phyloP scores from a whole-genome alignment of 768 basidiomycete genomes.

The Hygrocybe coccinea region DNA sequence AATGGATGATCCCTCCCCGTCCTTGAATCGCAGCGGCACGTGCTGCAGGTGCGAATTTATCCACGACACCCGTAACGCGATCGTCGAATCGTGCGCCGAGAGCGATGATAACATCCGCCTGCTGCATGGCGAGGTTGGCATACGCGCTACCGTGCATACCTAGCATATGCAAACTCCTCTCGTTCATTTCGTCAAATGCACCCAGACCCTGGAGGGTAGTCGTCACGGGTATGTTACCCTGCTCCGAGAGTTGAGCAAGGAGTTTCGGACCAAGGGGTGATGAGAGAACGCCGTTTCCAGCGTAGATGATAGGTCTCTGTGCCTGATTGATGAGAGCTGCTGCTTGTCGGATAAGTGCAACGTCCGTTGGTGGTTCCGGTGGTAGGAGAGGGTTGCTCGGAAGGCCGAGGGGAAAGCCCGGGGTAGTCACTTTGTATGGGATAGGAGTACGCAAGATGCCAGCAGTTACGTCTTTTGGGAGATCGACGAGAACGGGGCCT shows the following conservation, averaged over 20 bases:
- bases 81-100: conserved; percentile 97
- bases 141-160: conserved; percentile 99
- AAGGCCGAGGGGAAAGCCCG: conserved; percentile 67
- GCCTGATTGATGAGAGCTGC: conserved; percentile 90
- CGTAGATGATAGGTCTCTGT: conserved; percentile 87
- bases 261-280: conserved; percentile 78
- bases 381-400: conserved; percentile 69
- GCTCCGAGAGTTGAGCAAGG: conserved; percentile 68
- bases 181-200: conserved; percentile 87
- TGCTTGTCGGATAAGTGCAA: conserved; percentile 68
- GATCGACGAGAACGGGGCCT: conserved; percentile 94
- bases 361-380: conserved; percentile 55
- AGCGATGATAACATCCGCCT: conserved; percentile 96
- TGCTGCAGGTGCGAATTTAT: conserved; percentile 87
- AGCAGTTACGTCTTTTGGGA: conserved; percentile 98
- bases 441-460: conserved; percentile 81
- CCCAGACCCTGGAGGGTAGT: conserved; percentile 96
- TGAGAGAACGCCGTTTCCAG: conserved; percentile 85
- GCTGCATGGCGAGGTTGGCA: conserved; percentile 96
- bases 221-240: conserved; percentile 94
- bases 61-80: conserved; percentile 90
- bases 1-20: conserved; percentile 96
- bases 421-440: conserved; percentile 80
- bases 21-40: conserved; percentile 78
- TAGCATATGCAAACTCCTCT: conserved; percentile 89